These are phyloP conservation scores for Pezicula neosporulosa DNA, from an alignment of 2,329 filamentous ascomycete species.

Conservation along the genomic window DNA sequence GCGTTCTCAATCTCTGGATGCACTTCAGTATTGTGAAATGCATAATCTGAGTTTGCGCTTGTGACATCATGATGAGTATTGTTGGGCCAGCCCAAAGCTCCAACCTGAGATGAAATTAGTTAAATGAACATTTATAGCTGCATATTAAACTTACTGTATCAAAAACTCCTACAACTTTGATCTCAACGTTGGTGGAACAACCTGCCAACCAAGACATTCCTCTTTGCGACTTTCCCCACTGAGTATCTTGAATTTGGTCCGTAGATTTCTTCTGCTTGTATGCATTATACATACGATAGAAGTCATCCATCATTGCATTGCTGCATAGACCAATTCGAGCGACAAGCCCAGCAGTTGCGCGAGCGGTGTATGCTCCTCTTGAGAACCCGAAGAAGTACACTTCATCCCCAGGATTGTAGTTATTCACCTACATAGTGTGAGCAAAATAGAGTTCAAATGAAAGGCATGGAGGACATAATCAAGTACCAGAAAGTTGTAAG, in stretches of 20 bases:
- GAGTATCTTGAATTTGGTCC: background rate
- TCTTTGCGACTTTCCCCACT: background rate
- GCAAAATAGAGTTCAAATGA: slow-evolving; percentile 8
- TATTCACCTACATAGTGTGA: slow-evolving; percentile 20
- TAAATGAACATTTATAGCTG: background rate
- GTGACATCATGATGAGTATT: background rate
- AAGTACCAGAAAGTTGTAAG: slow-evolving; percentile 37
- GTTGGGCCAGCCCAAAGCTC: background rate
- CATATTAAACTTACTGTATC: slow-evolving; percentile 33
- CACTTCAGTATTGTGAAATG: slow-evolving; percentile 33
- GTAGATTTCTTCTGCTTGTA: background rate
- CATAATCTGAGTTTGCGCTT: slow-evolving; percentile 19
- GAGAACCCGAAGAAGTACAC: slow-evolving; percentile 34
- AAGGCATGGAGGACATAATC: background rate
- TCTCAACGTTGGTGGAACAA: slow-evolving; percentile 22
- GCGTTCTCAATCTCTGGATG: slow-evolving; percentile 26
- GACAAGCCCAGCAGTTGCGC: slow-evolving; percentile 30
- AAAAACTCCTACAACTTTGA: slow-evolving; percentile 41
- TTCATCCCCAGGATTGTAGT: slow-evolving; percentile 32
- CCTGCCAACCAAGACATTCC: background rate
- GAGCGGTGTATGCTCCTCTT: slow-evolving; percentile 34
- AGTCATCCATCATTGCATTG: slow-evolving; percentile 32
- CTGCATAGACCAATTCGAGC: slow-evolving; percentile 33
- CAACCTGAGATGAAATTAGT: background rate
- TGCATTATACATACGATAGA: slow-evolving; percentile 22